Percentiles rank a stretch among this genome's conserved stretches.
Conservation (phyloP, 2,329 filamentous ascomycete species). For the Monilinia fructigena region DNA sequence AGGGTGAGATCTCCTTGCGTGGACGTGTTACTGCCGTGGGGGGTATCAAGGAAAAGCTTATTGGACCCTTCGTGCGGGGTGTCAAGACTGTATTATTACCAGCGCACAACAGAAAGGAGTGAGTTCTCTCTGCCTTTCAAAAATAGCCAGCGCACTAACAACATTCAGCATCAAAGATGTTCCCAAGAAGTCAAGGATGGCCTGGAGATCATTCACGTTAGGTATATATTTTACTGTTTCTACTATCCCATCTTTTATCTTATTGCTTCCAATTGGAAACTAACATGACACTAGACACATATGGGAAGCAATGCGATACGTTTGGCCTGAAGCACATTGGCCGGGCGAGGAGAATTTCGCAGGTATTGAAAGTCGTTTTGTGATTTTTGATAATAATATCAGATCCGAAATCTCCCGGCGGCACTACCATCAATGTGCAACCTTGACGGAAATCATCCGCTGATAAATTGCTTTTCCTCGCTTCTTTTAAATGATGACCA, state of each 20-base stretch:
- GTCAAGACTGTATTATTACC: constrained; percentile 93
- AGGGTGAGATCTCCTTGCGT: constrained; percentile 70
- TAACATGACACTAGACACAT: constrained; percentile 62
- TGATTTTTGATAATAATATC: constrained; percentile 45
- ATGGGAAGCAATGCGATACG: constrained; percentile 85
- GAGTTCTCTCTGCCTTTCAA: constrained; percentile 23
- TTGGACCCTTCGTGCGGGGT: constrained; percentile 86
- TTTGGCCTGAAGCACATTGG: constrained; percentile 91
- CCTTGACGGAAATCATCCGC: constrained; percentile 6
- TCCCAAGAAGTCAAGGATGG: constrained; percentile 86
- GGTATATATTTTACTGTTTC: constrained; percentile 53
- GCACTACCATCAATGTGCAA: constrained; percentile 6
- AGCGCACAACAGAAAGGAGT: constrained; percentile 83
- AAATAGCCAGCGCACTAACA: constrained; percentile 26
- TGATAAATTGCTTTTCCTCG: constrained; percentile 9
- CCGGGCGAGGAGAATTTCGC: constrained; percentile 69
- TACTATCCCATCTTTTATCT: background rate
- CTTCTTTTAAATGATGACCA: constrained; percentile 9
- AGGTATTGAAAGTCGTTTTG: constrained; percentile 74
- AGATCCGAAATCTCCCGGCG: constrained; percentile 23
- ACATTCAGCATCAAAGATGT: constrained; percentile 67
- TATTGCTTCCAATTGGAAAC: constrained; percentile 14
- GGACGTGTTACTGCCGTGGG: constrained; percentile 92
- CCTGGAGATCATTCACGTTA: constrained; percentile 84
- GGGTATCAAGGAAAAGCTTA: constrained; percentile 98